Evolutionary conservation across 2,329 filamentous ascomycete species (phyloP).

Genomic region (Neurospora sp.): DNA sequence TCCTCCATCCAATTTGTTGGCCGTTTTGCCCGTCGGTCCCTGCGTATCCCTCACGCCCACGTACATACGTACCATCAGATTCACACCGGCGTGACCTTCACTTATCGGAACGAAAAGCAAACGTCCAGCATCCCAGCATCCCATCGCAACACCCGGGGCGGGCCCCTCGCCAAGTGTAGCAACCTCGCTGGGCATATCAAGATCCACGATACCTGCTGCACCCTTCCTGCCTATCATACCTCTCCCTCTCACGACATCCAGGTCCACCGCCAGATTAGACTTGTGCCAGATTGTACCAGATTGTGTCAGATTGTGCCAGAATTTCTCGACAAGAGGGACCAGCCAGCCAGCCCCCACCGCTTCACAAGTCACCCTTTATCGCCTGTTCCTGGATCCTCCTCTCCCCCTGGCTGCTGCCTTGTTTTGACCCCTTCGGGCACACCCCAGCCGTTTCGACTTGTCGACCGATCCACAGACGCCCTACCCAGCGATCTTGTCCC

Average conservation of each 20-base stretch:
- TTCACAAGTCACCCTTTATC: conserved; percentile 11
- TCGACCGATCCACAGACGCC: conserved; percentile 10
- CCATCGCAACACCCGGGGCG: not conserved
- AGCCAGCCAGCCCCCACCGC: not conserved
- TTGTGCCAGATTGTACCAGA: not conserved
- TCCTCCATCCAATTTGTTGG: not conserved
- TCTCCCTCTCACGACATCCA: conserved; percentile 16
- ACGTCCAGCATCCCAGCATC: not conserved
- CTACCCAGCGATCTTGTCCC: conserved; percentile 4
- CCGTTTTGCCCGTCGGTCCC: not conserved
- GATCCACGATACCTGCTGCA: conserved; percentile 10
- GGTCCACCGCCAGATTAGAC: conserved; percentile 16
- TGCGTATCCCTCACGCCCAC: not conserved
- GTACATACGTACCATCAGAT: not conserved
- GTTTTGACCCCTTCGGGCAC: conserved; percentile 10
- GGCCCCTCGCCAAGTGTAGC: conserved; percentile 6
- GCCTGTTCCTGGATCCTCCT: conserved; percentile 10
- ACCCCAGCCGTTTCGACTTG: conserved; percentile 12
- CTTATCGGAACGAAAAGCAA: conserved; percentile 16
- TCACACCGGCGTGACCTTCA: conserved; percentile 1
- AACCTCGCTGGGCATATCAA: conserved; percentile 10
- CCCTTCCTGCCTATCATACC: conserved; percentile 14
- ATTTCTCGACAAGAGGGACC: conserved; percentile 11
- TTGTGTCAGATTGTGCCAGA: conserved; percentile 10
- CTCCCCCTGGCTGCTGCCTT: conserved; percentile 10